phyloP scores from a whole-genome alignment of 257 asterid species.

The Nicotiana benthamiana region DNA sequence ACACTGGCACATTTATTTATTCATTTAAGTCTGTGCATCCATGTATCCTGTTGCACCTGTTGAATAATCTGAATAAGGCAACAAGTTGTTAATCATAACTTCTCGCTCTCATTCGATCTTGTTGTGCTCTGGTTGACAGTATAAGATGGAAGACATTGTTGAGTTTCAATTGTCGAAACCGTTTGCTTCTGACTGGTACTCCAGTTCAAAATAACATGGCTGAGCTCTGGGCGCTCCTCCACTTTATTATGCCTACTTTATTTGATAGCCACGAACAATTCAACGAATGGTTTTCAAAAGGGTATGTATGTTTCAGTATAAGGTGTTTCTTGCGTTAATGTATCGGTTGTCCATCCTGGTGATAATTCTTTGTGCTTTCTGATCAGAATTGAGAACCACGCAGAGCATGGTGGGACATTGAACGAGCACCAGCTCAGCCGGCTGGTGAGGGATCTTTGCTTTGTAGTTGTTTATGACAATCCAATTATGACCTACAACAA shows the following conservation, averaged over 20 bases:
- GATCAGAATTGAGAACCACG: constrained; percentile 95
- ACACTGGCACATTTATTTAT: background rate
- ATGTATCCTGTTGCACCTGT: background rate
- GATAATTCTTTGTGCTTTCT: constrained; percentile 20
- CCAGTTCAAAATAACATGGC: constrained; percentile 99
- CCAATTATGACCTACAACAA: background rate
- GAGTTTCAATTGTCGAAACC: constrained; percentile 95
- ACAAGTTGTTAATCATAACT: background rate
- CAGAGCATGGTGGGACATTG: constrained; percentile 98
- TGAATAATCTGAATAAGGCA: background rate
- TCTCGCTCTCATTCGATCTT: constrained; percentile 13
- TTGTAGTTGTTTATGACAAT: background rate
- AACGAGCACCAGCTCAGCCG: constrained; percentile 97
- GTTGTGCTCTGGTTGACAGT: constrained; percentile 49
- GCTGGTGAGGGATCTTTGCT: constrained; percentile 56
- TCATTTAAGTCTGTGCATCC: background rate
- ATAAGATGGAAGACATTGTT: constrained; percentile 98
- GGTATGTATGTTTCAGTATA: constrained; percentile 39
- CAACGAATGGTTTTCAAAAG: constrained; percentile 98
- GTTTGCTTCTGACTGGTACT: constrained; percentile 97
- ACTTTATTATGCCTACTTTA: constrained; percentile 96
- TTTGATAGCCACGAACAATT: constrained; percentile 98
- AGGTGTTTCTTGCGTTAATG: background rate
- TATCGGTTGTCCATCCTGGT: constrained; percentile 13
- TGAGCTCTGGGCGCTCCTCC: constrained; percentile 94